Conservation (phyloP, 108 stramenopile species). For the Chaetoceros muelleri region DNA sequence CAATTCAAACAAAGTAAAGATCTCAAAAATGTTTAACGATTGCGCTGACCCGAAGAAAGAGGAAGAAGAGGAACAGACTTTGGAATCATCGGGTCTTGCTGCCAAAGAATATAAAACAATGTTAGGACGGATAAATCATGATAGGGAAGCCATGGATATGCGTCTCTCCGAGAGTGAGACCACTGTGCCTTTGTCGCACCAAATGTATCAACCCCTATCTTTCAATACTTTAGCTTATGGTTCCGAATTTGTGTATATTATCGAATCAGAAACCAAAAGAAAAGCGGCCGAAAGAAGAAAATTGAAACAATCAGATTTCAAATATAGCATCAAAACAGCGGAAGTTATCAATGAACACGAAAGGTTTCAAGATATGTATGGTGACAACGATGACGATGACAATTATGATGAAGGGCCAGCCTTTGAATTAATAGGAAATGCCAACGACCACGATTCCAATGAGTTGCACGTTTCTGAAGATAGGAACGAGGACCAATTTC, state of each 20-base stretch:
- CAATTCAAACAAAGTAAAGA: constrained; percentile 19
- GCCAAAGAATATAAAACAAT: not conserved
- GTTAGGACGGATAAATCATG: constrained; percentile 4
- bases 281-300: constrained; percentile 37
- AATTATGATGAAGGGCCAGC: constrained; percentile 34
- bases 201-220: constrained; percentile 27
- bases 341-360: constrained; percentile 12
- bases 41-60: constrained; percentile 3
- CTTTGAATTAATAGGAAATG: constrained; percentile 34
- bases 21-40: not conserved
- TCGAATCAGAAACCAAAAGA: constrained; percentile 48
- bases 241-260: constrained; percentile 76
- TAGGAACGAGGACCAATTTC: constrained; percentile 8
- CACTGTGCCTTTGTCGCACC: constrained; percentile 15
- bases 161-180: constrained; percentile 7
- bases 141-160: not conserved
- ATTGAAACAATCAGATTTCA: constrained; percentile 18
- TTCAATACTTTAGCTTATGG: constrained; percentile 49
- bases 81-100: constrained; percentile 14
- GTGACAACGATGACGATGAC: constrained; percentile 34
- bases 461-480: constrained; percentile 28
- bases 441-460: constrained; percentile 24
- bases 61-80: constrained; percentile 2
- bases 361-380: constrained; percentile 19
- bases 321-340: constrained; percentile 6